phyloP scores from a whole-genome alignment of 2,329 filamentous ascomycete species.

The Emergomyces africanus region DNA sequence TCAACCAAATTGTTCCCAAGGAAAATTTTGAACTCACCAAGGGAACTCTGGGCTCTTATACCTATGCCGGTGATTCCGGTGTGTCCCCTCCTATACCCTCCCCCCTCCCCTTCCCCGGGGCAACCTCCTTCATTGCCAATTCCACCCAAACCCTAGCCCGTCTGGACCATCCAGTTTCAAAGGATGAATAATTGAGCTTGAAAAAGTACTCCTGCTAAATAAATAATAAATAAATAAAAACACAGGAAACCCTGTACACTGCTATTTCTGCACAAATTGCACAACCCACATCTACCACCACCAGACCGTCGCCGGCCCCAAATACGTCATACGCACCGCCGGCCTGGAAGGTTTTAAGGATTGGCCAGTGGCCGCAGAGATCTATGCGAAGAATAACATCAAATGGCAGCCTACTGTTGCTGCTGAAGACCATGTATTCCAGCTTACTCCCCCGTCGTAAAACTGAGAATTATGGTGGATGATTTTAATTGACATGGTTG shows the following conservation, averaged over 20 bases:
- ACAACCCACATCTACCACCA: slow-evolving; percentile 44
- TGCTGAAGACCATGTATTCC: slow-evolving; percentile 24
- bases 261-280: slow-evolving; percentile 47
- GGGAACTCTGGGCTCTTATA: slow-evolving; percentile 39
- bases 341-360: slow-evolving; percentile 35
- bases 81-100: slow-evolving; percentile 7
- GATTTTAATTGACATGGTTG: not conserved
- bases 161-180: not conserved
- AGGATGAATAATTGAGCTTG: not conserved
- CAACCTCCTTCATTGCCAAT: not conserved
- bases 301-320: slow-evolving; percentile 38
- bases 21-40: slow-evolving; percentile 40
- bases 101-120: too few relatives aligned
- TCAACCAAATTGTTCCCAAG: slow-evolving; percentile 43
- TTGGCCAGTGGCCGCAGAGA: slow-evolving; percentile 40
- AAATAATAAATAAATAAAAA: too few relatives aligned
- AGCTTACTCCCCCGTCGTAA: slow-evolving; percentile 30
- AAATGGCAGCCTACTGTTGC: slow-evolving; percentile 42
- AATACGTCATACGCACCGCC: slow-evolving; percentile 40
- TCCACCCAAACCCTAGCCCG: not conserved
- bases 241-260: slow-evolving; percentile 41
- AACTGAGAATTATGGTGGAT: not conserved
- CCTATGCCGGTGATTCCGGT: slow-evolving; percentile 45
- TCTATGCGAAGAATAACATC: slow-evolving; percentile 41
- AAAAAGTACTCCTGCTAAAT: not conserved